Base-by-base conservation (phyloP, 805 yeast species). In the Candida boidinii region DNA sequence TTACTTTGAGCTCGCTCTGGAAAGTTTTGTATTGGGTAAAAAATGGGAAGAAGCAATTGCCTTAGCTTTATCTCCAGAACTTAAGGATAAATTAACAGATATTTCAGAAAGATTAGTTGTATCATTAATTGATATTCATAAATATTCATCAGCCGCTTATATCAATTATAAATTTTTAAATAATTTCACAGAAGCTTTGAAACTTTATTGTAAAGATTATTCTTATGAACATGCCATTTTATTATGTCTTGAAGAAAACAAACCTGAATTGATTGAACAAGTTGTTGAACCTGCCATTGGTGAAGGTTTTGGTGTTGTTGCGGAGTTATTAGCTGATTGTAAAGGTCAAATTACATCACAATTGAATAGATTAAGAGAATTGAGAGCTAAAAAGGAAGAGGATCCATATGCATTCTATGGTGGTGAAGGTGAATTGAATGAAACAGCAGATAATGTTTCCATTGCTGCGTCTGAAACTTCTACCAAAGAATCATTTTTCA, bases 381-480 rank as follows among this genome's bases (percentile, higher is more conserved):
- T 92, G 35, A 72, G 98, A 45, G 66, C 70, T 13, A 88, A 88
- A 65, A 90, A 90, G 46, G 71, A 65, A 29, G 79, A 75, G 39
- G 95, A 90, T 54, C 95, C 96, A 13, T 78, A 76, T 50, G 79
- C 83, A 1, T 90, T 85, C 50, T 88, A 79, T 51, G 95, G 92
- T 11, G 65, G 62, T 9, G 73, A 71, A 28, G 72, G 70, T 15
- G 70, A 62, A 15, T 70, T 65, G 26, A 78, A 65, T 19, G 94
- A 85, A 48, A 74, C 84, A 11, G 88, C 95, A 1, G 99, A 92
- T 55, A 84, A 88, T 53, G 92, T 92, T 8, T 88, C 97, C 0
- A 71, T 92, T 42, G 97, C 96, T 0, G 92, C 95, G 1, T 82
- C 95, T 0, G 96, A 87, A 54, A 78, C 95, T 0, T 85, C 96